Evolutionary conservation across 2,329 filamentous ascomycete species (phyloP), one percentile per base, ranked within the genome.

Genomic region (Pseudogymnoascus sp.): DNA sequence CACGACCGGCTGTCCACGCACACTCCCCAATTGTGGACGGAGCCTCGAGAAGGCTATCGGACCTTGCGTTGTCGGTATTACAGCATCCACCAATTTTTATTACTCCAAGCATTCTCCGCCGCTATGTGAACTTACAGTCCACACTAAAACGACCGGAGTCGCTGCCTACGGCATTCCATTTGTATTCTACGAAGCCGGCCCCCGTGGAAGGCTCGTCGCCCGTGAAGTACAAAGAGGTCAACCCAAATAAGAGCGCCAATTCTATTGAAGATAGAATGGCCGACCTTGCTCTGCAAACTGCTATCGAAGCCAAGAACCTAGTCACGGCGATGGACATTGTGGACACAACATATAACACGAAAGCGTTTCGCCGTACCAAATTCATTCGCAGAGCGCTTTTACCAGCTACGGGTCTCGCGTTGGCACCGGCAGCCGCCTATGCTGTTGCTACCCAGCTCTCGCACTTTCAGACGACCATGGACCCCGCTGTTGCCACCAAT

Each of bases 131-230:
- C 35, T 83, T 90, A 45, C 90, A 96, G 71, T 79, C 85, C 26
- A 79, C 85, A 9, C 81, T 97, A 41, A 82, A 84, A 63, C 84
- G 81, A 60, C 85, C 90, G 2, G 83, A 89, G 64, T 85, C 88
- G 45, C 82, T 97, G 63, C 90, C 92, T 5, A 82, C 86, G 62
- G 83, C 91, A 39, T 87, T 99, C 69, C 77, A 85, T 60, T 79
- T 96, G 59, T 97, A 92, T 71, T 89, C 90, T 56, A 82, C 83
- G 66, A 99, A 97, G 73, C 87, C 89, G 8, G 77, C 84, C 63
- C 88, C 91, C 2, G 74, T 79, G 57, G 76, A 83, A 67, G 78
- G 78, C 57, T 79, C 81, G 15, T 80, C 79, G 13, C 80, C 80
- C 7, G 75, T 89, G 58, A 74, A 75, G 63, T 90, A 85, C 68